Percentiles rank a stretch among this genome's conserved stretches.
phyloP scores from a whole-genome alignment of 768 basidiomycete genomes.

The Trametes villosa region DNA sequence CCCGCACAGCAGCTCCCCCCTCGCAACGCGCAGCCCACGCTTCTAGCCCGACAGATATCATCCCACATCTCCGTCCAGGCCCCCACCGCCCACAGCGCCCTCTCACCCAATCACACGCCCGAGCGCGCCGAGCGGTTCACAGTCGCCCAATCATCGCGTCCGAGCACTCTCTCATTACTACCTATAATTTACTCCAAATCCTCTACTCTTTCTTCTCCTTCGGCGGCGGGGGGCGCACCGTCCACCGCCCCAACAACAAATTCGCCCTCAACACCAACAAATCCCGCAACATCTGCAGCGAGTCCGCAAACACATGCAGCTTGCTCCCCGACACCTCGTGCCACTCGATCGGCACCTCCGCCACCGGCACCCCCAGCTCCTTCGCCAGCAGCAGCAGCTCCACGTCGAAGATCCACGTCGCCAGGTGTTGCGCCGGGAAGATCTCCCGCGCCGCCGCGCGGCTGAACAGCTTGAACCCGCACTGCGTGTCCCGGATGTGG shows the following conservation, averaged over 20 bases:
- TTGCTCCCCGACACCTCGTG: constrained; percentile 94
- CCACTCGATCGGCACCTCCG: constrained; percentile 90
- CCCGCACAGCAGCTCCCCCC: not conserved
- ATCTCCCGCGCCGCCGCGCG: constrained; percentile 79
- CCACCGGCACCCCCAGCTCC: constrained; percentile 74
- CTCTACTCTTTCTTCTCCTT: not conserved
- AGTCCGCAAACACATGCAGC: constrained; percentile 82
- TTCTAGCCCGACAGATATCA: not conserved
- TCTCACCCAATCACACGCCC: no score
- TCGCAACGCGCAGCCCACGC: not conserved
- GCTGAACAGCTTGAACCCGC: constrained; percentile 96
- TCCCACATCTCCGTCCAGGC: no score
- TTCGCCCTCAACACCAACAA: constrained; percentile 84
- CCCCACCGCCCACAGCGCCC: no score
- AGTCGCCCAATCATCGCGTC: no score
- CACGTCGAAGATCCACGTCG: constrained; percentile 97
- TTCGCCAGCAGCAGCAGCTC: constrained; percentile 88
- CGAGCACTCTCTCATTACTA: no score
- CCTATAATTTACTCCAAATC: not conserved
- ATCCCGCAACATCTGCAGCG: constrained; percentile 88
- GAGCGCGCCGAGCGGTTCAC: no score
- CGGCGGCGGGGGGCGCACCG: constrained; percentile 26
- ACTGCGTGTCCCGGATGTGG: constrained; percentile 93
- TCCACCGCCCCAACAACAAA: constrained; percentile 81
- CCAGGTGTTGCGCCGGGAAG: constrained; percentile 85